A percentile compares a stretch with the other conserved stretches of the same genome.
Evolutionary conservation across 768 basidiomycete genomes (phyloP).

Genomic region (Fibroporia radiculosa): DNA sequence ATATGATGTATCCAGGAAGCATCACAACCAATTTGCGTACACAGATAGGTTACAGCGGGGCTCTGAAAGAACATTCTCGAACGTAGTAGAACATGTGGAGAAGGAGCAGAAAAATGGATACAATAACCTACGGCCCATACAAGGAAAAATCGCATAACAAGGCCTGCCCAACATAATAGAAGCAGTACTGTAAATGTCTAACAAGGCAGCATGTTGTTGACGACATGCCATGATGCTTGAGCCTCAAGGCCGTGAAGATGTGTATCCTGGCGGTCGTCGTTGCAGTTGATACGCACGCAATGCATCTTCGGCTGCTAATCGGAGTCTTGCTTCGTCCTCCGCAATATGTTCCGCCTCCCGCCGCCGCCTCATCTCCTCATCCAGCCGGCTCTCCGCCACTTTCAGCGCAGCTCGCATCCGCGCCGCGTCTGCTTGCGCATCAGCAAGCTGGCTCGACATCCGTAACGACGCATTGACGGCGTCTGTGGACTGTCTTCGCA

Average conservation of each 20-base stretch:
- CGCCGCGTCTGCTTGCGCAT: constrained; percentile 54
- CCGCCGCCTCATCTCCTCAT: constrained; percentile 51
- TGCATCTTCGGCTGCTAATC: constrained; percentile 45
- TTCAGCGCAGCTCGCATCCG: constrained; percentile 47
- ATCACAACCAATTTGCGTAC: no score
- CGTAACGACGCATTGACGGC: constrained; percentile 56
- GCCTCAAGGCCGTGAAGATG: constrained; percentile 11
- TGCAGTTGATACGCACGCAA: constrained; percentile 24
- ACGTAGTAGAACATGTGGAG: no score
- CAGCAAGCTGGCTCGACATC: constrained; percentile 63
- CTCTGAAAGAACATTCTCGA: no score
- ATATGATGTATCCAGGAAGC: no score
- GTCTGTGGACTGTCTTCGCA: constrained; percentile 63
- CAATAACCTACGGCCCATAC: no score
- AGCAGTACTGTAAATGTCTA: no score
- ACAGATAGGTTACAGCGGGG: no score
- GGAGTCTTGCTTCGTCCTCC: constrained; percentile 39
- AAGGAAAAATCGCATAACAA: no score
- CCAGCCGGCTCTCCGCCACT: constrained; percentile 47
- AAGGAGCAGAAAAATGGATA: no score
- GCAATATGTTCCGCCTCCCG: constrained; percentile 49
- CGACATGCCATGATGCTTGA: no score
- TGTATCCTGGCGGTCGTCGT: constrained; percentile 10
- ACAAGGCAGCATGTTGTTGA: no score
- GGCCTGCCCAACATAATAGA: no score